A percentile compares a stretch with the other conserved stretches of the same genome.
phyloP scores from a whole-genome alignment of 176 grass and related monocot genomes.

The Musa beccarii region DNA sequence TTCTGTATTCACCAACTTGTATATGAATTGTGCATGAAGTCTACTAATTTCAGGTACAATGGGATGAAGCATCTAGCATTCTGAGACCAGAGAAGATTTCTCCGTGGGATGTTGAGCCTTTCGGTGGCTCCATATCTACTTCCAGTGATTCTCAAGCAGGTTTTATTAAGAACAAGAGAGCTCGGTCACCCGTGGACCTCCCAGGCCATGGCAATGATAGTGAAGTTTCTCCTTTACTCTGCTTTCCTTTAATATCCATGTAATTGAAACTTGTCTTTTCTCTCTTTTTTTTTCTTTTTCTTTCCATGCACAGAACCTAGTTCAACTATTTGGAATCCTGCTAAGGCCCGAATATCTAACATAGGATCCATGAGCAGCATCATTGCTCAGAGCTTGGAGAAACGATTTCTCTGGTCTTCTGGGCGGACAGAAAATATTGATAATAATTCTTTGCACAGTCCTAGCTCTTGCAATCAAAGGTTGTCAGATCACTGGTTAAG shows the following conservation, averaged over 20 bases:
- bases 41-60: conserved; percentile 45
- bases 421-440: neutral
- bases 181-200: conserved; percentile 31
- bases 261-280: neutral
- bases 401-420: neutral
- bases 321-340: conserved; percentile 12
- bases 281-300: neutral
- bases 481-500: conserved; percentile 24
- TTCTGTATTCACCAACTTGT: neutral
- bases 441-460: neutral
- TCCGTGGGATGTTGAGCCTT: conserved; percentile 74
- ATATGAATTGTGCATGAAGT: neutral
- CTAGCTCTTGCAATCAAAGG: neutral
- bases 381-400: neutral
- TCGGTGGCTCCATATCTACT: conserved; percentile 21
- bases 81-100: conserved; percentile 62
- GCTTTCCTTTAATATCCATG: neutral
- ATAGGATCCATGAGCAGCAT: conserved; percentile 1
- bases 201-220: neutral
- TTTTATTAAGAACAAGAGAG: conserved; percentile 41
- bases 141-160: conserved; percentile 31
- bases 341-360: conserved; percentile 14
- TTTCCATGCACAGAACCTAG: conserved; percentile 16
- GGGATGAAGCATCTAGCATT: conserved; percentile 57
- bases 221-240: neutral